A percentile compares a stretch with the other conserved stretches of the same genome.
These are phyloP conservation scores for Rhizopogon roseolus DNA, from an alignment of 768 basidiomycete genomes.

Conservation along the genomic window DNA sequence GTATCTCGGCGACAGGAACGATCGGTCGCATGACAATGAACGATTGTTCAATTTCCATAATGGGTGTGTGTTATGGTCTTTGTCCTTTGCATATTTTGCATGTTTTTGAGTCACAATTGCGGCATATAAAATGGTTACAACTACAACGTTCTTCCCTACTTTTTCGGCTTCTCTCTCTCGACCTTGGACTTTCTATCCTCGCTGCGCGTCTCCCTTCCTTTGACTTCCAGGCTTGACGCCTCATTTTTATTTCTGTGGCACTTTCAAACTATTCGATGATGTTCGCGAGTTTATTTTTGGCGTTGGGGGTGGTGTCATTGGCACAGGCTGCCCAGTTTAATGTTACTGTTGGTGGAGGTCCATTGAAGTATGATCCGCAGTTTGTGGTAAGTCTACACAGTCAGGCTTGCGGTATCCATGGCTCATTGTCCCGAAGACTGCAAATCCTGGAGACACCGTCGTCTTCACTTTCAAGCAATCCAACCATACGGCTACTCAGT, in stretches of 20 bases:
- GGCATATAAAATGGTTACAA: constrained; percentile 1
- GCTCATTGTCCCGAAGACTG: constrained; percentile 29
- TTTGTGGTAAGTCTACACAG: constrained; percentile 19
- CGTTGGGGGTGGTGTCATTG: constrained; percentile 1
- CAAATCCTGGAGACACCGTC: constrained; percentile 41
- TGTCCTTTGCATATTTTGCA: background rate
- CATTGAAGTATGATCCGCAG: constrained; percentile 7
- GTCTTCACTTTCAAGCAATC: constrained; percentile 49
- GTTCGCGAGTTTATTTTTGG: background rate
- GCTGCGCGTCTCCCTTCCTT: constrained; percentile 4
- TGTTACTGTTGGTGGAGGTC: constrained; percentile 11
- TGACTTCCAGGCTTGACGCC: constrained; percentile 4
- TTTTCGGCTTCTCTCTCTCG: background rate
- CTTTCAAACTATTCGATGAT: background rate
- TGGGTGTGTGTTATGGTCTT: background rate
- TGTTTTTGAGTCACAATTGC: background rate
- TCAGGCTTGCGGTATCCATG: background rate
- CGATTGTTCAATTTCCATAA: background rate
- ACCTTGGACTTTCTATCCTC: background rate
- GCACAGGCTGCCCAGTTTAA: constrained; percentile 8
- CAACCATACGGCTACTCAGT: constrained; percentile 59
- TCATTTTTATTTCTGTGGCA: background rate
- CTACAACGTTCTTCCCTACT: background rate
- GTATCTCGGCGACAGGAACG: background rate
- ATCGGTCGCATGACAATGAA: background rate